Percentiles rank a stretch among this genome's conserved stretches.
These are phyloP conservation scores for Phytophthora palmivora DNA, from an alignment of 352 stramenopile genomes.

Conservation along the genomic window DNA sequence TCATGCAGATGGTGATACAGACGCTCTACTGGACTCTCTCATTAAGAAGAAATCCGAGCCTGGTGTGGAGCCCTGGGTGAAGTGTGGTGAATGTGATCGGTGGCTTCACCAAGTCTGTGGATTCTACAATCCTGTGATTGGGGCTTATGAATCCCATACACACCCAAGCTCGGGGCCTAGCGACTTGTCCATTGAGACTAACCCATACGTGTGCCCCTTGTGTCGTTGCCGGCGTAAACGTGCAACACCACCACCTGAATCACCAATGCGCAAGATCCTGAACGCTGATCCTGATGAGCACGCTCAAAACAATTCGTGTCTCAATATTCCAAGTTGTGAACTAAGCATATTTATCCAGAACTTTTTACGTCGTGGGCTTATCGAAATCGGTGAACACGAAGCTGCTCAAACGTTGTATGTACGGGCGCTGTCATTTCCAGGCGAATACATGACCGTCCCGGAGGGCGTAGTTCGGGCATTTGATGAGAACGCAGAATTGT, in stretches of 20 bases:
- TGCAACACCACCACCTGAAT: constrained; percentile 31
- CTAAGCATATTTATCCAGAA: constrained; percentile 79
- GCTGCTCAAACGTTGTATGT: constrained; percentile 70
- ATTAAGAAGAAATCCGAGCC: constrained; percentile 75
- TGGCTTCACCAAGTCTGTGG: constrained; percentile 94
- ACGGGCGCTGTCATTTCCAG: constrained; percentile 76
- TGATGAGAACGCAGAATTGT: constrained; percentile 57
- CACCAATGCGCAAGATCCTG: constrained; percentile 42
- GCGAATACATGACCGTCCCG: constrained; percentile 67
- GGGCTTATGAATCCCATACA: constrained; percentile 49
- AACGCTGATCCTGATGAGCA: constrained; percentile 38
- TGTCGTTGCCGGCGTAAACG: constrained; percentile 58
- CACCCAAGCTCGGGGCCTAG: neutral
- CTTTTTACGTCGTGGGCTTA: constrained; percentile 59
- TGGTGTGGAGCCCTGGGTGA: constrained; percentile 83
- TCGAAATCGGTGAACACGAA: constrained; percentile 49
- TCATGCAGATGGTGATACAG: constrained; percentile 20
- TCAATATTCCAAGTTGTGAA: constrained; percentile 89
- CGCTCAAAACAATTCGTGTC: constrained; percentile 42
- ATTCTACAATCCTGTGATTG: constrained; percentile 90
- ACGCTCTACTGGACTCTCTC: constrained; percentile 39
- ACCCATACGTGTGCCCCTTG: constrained; percentile 71
- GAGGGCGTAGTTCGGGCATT: constrained; percentile 65
- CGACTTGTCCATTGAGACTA: constrained; percentile 17
- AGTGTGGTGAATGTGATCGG: constrained; percentile 73